Base-by-base conservation (phyloP, 2,329 filamentous ascomycete species). In the Colletotrichum lentis region DNA sequence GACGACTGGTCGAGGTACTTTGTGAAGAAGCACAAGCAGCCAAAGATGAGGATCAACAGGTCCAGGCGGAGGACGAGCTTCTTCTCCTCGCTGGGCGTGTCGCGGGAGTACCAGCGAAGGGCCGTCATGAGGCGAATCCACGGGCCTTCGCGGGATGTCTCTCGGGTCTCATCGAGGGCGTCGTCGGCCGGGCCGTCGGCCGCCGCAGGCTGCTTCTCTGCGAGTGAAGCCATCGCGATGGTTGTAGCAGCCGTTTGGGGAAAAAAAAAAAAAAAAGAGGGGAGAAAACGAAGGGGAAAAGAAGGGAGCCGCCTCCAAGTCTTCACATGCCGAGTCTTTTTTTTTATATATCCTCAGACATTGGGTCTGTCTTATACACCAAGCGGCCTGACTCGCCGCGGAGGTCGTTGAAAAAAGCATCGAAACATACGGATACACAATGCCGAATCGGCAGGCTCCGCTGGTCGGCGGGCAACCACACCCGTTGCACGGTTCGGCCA, bases 1-100 rank as follows among this genome's bases (percentile, higher is more conserved):
- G 76, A 77, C 24, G 76, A 75, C 49, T 78, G 77, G 55, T 79
- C 77, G 6, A 80, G 73, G 60, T 79, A 80, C 53, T 80, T 80
- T 4, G 78, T 80, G 63, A 80, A 80, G 70, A 80, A 80, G 8
- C 75, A 79, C 4, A 80, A 69, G 27, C 78, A 80, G 0, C 78
- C 78, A 68, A 78, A 80, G 8, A 79, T 70, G 22, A 80, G 71
- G 44, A 80, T 78, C 61, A 75, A 74, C 6, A 80, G 69, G 58
- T 80, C 78, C 5, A 80, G 76, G 62, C 79, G 79, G 58, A 79
- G 62, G 12, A 80, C 73, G 11, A 80, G 70, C 5, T 65, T 59
- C 69, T 79, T 80, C 64, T 80, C 78, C 6, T 72, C 66, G 16
- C 70, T 64, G 0, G 74, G 71, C 74, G 75, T 78, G 39, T 74